Conservation (phyloP, 1,284 basidiomycete species). For the Ustilago trichophora region DNA sequence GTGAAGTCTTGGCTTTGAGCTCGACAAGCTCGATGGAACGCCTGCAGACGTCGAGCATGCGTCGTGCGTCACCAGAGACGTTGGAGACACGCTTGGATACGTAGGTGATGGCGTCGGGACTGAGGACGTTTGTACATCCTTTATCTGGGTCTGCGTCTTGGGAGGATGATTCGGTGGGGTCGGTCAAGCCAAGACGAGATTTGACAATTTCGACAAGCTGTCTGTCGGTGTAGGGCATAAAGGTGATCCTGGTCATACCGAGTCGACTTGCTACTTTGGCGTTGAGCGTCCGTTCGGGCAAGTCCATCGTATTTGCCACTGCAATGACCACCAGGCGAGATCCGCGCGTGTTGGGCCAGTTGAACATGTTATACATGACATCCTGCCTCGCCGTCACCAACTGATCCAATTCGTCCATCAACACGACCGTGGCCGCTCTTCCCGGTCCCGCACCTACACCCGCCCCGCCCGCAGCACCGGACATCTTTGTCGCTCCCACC, state of each 20-base stretch:
- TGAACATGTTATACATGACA: slow-evolving; percentile 99
- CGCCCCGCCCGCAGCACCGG: slow-evolving; percentile 24
- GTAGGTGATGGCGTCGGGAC: slow-evolving; percentile 81
- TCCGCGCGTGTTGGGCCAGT: slow-evolving; percentile 90
- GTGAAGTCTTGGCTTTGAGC: slow-evolving; percentile 55
- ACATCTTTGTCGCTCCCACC: slow-evolving; percentile 28
- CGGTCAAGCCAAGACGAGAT: slow-evolving; percentile 73
- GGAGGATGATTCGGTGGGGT: no score
- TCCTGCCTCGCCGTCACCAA: slow-evolving; percentile 94
- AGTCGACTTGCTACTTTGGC: slow-evolving; percentile 91
- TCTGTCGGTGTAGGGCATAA: slow-evolving; percentile 84
- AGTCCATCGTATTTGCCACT: slow-evolving; percentile 97
- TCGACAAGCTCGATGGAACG: slow-evolving; percentile 57
- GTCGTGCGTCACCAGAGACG: slow-evolving; percentile 91
- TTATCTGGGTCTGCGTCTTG: slow-evolving; percentile 30
- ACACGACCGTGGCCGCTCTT: slow-evolving; percentile 76
- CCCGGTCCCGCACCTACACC: slow-evolving; percentile 36
- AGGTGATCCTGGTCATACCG: slow-evolving; percentile 95
- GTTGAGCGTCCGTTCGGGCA: slow-evolving; percentile 90
- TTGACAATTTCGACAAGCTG: slow-evolving; percentile 88
- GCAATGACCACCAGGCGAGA: slow-evolving; percentile 93
- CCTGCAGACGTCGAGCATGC: slow-evolving; percentile 91
- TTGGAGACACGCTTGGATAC: slow-evolving; percentile 90
- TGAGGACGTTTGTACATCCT: slow-evolving; percentile 73
- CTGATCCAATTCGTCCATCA: slow-evolving; percentile 99